phyloP scores from a whole-genome alignment of 495 filamentous ascomycete species.

The Penicillium manginii region DNA sequence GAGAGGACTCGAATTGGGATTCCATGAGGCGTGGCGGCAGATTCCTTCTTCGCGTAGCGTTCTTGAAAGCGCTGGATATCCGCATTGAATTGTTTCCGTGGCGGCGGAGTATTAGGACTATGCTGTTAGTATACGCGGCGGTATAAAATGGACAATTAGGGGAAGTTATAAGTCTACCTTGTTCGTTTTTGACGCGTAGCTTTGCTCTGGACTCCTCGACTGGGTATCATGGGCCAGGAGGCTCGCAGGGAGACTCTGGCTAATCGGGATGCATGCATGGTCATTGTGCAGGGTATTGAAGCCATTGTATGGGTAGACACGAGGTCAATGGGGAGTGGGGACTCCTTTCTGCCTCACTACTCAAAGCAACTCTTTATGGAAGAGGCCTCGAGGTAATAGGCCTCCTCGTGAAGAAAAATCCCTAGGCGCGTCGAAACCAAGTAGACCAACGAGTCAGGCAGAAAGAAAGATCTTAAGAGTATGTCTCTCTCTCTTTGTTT shows the following conservation, averaged over 20 bases:
- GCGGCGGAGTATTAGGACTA: constrained; percentile 9
- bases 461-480: neutral
- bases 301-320: neutral
- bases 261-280: constrained; percentile 23
- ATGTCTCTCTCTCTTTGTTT: neutral
- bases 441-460: neutral
- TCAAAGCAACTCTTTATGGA: neutral
- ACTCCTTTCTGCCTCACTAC: neutral
- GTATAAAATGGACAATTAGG: neutral
- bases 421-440: neutral
- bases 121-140: neutral
- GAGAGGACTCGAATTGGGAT: constrained; percentile 44
- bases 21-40: constrained; percentile 16
- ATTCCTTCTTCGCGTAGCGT: constrained; percentile 10
- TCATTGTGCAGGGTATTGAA: neutral
- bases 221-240: neutral
- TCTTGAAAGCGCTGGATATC: constrained; percentile 15
- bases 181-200: constrained; percentile 15
- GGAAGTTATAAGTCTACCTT: constrained; percentile 8
- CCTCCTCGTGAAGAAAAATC: neutral
- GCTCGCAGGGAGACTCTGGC: constrained; percentile 12
- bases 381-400: neutral
- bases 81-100: constrained; percentile 18
- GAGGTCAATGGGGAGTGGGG: neutral
- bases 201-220: constrained; percentile 27